phyloP scores from a whole-genome alignment of 768 basidiomycete genomes.

The Mycena maculata region DNA sequence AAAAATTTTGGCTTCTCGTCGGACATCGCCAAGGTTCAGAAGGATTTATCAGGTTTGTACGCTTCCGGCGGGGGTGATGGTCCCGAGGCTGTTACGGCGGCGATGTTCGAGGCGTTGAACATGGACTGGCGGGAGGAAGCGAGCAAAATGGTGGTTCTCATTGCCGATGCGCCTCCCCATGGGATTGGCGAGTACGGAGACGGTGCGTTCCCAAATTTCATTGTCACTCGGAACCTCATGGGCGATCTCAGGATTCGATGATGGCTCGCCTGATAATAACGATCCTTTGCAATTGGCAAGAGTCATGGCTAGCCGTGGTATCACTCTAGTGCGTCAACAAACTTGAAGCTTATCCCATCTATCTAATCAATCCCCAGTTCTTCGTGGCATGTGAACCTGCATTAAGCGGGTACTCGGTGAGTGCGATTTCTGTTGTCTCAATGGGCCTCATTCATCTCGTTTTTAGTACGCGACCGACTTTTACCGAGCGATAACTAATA shows the following conservation, averaged over 20 bases:
- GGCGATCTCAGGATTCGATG: constrained; percentile 78
- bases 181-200: constrained; percentile 98
- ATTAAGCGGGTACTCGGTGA: constrained; percentile 88
- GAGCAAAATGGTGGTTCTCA: constrained; percentile 96
- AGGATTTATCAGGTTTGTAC: constrained; percentile 83
- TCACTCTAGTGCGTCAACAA: constrained; percentile 77
- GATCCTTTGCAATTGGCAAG: constrained; percentile 91
- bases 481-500: constrained; percentile 90
- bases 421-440: constrained; percentile 41
- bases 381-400: constrained; percentile 99
- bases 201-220: constrained; percentile 60
- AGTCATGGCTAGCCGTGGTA: constrained; percentile 90
- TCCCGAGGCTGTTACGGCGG: constrained; percentile 96
- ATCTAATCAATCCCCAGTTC: constrained; percentile 66
- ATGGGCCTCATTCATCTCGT: neutral
- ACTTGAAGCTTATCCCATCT: constrained; percentile 18
- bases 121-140: constrained; percentile 93
- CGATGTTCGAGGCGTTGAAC: constrained; percentile 83
- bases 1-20: constrained; percentile 96
- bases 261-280: constrained; percentile 93
- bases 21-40: constrained; percentile 88
- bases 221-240: constrained; percentile 16
- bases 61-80: constrained; percentile 93
- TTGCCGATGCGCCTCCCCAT: constrained; percentile 98
- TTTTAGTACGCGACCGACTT: constrained; percentile 90